Evolutionary conservation across 2,329 filamentous ascomycete genomes (phyloP), one percentile per base, ranked within the genome.

Genomic region (Shiraia bambusicola): DNA sequence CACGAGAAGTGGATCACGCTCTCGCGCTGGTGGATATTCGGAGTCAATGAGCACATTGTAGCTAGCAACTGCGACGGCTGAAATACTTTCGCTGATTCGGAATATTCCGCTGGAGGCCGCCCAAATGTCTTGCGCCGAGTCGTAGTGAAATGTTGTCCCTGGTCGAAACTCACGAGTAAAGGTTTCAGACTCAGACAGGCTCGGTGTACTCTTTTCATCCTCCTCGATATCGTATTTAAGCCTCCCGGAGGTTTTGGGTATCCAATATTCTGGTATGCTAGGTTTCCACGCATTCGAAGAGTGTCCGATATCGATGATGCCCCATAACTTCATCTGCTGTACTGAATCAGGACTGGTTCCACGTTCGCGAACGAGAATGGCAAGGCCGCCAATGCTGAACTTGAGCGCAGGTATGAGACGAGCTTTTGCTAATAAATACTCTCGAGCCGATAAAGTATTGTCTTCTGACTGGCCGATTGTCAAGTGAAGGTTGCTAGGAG

Each of bases 391-490:
- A 4, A 75, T 67, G 2, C 70, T 57, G 74, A 82, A 85, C 6
- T 69, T 53, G 2, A 82, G 15, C 0, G 63, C 47, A 0, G 77
- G 73, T 12, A 84, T 49, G 5, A 76, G 58, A 2, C 66, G 63
- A 4, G 75, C 72, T 52, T 84, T 83, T 14, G 76, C 69, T 3
- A 80, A 44, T 4, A 83, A 60, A 25, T 75, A 78, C 6, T 74
- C 67, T 45, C 79, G 75, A n/a, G 72, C 64, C 13, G 72, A 69
- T 4, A 70, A 63, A 4, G 66, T 58, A 8, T 66, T 52, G 16
- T 79, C 72, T 26, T 76, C 71, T 29, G 72, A 79, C 53, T 86
- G 82, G 0, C 78, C 83, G 16, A 86, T 65, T 0, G 80, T 85
- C 63, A 86, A 64, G 59, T 86, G 82, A 65, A 40, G 80, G 57